Conservation (phyloP, 148 eudicot genomes). For the Polygonum maritimum region DNA sequence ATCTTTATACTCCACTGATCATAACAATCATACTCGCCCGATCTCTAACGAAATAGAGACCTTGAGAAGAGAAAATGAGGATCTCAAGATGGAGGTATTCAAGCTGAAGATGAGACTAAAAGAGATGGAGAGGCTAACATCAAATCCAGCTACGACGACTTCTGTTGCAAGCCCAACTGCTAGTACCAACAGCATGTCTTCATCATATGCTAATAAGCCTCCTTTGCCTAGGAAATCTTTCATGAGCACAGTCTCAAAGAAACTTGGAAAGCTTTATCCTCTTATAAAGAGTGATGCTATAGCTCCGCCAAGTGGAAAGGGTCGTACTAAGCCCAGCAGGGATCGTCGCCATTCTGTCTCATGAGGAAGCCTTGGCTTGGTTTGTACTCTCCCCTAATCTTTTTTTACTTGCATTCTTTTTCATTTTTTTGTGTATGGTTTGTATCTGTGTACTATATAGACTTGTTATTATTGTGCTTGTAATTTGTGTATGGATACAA, state of each 20-base stretch:
- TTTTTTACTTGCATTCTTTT: no score
- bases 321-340: conserved; percentile 33
- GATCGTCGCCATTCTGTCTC: conserved; percentile 64
- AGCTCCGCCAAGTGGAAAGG: conserved; percentile 21
- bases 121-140: conserved; percentile 39
- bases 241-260: conserved; percentile 50
- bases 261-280: conserved; percentile 41
- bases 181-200: conserved; percentile 17
- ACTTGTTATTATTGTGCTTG: neutral
- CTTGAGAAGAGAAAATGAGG: conserved; percentile 61
- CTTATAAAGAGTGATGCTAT: conserved; percentile 30
- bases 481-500: neutral
- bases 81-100: conserved; percentile 64
- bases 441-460: neutral
- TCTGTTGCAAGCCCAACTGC: neutral
- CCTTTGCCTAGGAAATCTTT: conserved; percentile 62
- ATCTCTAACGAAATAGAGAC: conserved; percentile 32
- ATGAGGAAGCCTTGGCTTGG: conserved; percentile 12
- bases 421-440: neutral
- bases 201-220: conserved; percentile 38
- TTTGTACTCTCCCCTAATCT: neutral
- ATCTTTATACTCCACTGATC: conserved; percentile 16
- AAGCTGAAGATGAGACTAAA: conserved; percentile 58
- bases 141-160: neutral
- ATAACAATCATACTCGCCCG: conserved; percentile 13